Percentiles rank a stretch among this genome's conserved stretches.
These are phyloP conservation scores for Gracilaria caudata DNA, from an alignment of 23 red algal genomes.

Conservation along the genomic window DNA sequence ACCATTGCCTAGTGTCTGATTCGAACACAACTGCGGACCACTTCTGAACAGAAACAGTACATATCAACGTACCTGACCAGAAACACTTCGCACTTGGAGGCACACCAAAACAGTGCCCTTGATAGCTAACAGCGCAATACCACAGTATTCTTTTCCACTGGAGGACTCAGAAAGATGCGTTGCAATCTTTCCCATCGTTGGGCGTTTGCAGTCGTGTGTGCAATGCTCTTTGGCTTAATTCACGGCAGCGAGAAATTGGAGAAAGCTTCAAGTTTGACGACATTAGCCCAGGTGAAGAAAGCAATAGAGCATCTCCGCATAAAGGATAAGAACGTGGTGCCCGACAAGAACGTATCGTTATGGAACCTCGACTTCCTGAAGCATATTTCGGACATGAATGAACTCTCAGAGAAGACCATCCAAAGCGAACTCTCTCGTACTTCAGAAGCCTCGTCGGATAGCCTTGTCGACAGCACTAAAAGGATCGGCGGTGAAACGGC, in stretches of 20 bases:
- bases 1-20: background rate
- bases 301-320: slow-evolving; percentile 15
- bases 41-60: background rate
- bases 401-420: background rate
- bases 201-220: background rate
- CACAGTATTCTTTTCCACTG: background rate
- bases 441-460: background rate
- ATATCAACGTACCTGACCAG: background rate
- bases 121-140: background rate
- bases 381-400: slow-evolving; percentile 3
- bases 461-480: background rate
- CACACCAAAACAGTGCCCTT: background rate
- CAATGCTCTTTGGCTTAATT: background rate
- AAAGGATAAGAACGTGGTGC: slow-evolving; percentile 3
- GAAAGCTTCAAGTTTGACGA: background rate
- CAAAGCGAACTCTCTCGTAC: background rate
- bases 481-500: background rate
- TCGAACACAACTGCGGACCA: background rate
- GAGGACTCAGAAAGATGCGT: background rate
- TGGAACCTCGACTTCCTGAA: slow-evolving; percentile 34
- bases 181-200: background rate
- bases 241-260: background rate
- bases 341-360: background rate
- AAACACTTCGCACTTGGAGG: background rate
- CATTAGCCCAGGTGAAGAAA: slow-evolving; percentile 5